Percentiles rank a stretch among this genome's conserved stretches.
Conservation (phyloP, 2,329 filamentous ascomycete species). For the Trichoderma asperellum region DNA sequence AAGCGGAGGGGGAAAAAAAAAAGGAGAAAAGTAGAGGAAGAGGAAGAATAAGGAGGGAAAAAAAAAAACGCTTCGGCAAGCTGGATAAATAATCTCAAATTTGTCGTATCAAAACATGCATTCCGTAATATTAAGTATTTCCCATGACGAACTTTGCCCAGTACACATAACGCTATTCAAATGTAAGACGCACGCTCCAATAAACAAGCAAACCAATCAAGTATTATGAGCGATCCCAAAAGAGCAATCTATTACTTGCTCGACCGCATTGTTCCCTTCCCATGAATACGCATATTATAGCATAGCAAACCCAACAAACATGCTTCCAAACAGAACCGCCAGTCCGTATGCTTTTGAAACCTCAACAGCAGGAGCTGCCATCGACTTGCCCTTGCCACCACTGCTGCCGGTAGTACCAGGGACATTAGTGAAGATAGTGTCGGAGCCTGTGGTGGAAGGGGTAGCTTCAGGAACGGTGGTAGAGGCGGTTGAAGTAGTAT, state of each 20-base stretch:
- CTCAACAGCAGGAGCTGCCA: conserved; percentile 40
- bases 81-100: conserved; percentile 12
- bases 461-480: conserved; percentile 47
- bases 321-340: conserved; percentile 43
- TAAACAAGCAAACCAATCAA: conserved; percentile 8
- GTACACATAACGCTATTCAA: conserved; percentile 20
- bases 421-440: conserved; percentile 46
- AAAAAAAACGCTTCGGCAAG: not conserved
- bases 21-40: not conserved
- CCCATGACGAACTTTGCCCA: conserved; percentile 4
- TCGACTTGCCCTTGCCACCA: conserved; percentile 34
- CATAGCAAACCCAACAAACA: conserved; percentile 47
- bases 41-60: not conserved
- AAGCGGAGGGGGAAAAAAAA: not conserved
- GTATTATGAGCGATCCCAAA: conserved; percentile 17
- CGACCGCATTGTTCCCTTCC: not conserved
- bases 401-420: conserved; percentile 32
- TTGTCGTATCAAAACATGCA: conserved; percentile 20
- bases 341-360: conserved; percentile 46
- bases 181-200: conserved; percentile 19
- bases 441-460: conserved; percentile 36
- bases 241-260: conserved; percentile 7
- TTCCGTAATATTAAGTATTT: conserved; percentile 25
- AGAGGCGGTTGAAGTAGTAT: conserved; percentile 52
- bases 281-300: conserved; percentile 2